Evolutionary conservation across 257 asterid species (phyloP).

Genomic region (Haberlea rhodopensis): DNA sequence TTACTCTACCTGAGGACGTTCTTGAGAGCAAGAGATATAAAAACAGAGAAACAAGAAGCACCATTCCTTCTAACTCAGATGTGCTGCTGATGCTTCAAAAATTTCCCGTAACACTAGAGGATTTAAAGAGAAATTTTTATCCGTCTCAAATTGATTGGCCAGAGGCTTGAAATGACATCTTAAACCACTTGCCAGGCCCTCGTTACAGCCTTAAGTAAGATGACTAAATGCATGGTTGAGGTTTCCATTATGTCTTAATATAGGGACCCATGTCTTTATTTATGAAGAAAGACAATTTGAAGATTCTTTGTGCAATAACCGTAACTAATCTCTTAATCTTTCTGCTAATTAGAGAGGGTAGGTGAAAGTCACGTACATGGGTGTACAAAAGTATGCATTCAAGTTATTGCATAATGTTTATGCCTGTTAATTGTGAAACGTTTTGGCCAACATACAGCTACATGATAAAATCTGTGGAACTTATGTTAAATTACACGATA

Average conservation of each 20-base stretch:
- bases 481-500: too few relatives aligned
- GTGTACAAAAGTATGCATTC: slow-evolving; percentile 20
- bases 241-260: slow-evolving; percentile 30
- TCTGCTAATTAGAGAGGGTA: slow-evolving; percentile 2
- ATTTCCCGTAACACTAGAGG: slow-evolving; percentile 7
- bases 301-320: slow-evolving; percentile 15
- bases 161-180: slow-evolving; percentile 23
- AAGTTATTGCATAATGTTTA: slow-evolving; percentile 27
- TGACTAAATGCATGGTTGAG: slow-evolving; percentile 30
- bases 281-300: slow-evolving; percentile 22
- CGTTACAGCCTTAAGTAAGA: slow-evolving; percentile 27
- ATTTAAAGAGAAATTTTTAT: slow-evolving; percentile 27
- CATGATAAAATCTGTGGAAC: slow-evolving; percentile 35
- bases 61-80: slow-evolving; percentile 28
- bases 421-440: not conserved
- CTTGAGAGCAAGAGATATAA: slow-evolving; percentile 33
- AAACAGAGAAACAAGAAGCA: slow-evolving; percentile 28
- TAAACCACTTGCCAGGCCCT: slow-evolving; percentile 27
- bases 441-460: not conserved
- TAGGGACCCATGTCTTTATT: slow-evolving; percentile 36
- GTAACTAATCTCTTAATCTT: slow-evolving; percentile 17
- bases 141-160: slow-evolving; percentile 2
- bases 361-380: slow-evolving; percentile 32
- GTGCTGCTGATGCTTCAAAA: slow-evolving; percentile 15
- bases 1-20: slow-evolving; percentile 35